A percentile compares a stretch with the other conserved stretches of the same genome.
These are phyloP conservation scores for Xylariaceae sp. DNA, from an alignment of 2,329 filamentous ascomycete species.

Conservation along the genomic window DNA sequence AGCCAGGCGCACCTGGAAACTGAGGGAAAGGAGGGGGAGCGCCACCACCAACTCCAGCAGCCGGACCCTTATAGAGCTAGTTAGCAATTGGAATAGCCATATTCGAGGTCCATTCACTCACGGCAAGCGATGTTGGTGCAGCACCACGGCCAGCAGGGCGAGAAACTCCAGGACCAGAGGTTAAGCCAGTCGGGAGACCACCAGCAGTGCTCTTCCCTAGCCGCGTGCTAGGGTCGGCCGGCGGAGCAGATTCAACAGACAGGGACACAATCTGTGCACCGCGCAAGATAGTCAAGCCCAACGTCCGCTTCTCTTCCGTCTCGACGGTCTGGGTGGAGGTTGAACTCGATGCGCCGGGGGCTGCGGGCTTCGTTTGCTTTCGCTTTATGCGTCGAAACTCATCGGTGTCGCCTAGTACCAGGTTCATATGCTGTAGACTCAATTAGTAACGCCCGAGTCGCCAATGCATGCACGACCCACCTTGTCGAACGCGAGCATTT, in stretches of 20 bases:
- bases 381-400: constrained; percentile 93
- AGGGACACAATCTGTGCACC: constrained; percentile 94
- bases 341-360: constrained; percentile 67
- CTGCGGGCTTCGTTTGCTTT: constrained; percentile 75
- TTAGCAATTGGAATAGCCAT: constrained; percentile 29
- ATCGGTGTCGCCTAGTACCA: constrained; percentile 97
- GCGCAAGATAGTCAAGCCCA: constrained; percentile 92
- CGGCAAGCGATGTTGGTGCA: constrained; percentile 78
- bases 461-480: constrained; percentile 51
- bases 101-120: constrained; percentile 45
- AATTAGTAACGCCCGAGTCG: constrained; percentile 16
- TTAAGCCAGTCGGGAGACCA: constrained; percentile 72
- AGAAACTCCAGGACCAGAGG: constrained; percentile 86
- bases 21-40: constrained; percentile 64
- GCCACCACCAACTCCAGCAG: constrained; percentile 81
- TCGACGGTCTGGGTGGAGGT: constrained; percentile 72
- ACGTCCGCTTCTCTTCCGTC: constrained; percentile 95
- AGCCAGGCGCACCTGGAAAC: constrained; percentile 58
- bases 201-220: constrained; percentile 78
- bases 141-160: constrained; percentile 88
- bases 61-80: constrained; percentile 67
- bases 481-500: constrained; percentile 99
- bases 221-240: constrained; percentile 88
- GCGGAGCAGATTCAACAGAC: constrained; percentile 93
- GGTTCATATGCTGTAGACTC: constrained; percentile 86